Percentiles rank a stretch among this genome's conserved stretches.
These are phyloP conservation scores for Aristolochia fimbriata DNA, from an alignment of 164 flowering plant genomes.

Conservation along the genomic window DNA sequence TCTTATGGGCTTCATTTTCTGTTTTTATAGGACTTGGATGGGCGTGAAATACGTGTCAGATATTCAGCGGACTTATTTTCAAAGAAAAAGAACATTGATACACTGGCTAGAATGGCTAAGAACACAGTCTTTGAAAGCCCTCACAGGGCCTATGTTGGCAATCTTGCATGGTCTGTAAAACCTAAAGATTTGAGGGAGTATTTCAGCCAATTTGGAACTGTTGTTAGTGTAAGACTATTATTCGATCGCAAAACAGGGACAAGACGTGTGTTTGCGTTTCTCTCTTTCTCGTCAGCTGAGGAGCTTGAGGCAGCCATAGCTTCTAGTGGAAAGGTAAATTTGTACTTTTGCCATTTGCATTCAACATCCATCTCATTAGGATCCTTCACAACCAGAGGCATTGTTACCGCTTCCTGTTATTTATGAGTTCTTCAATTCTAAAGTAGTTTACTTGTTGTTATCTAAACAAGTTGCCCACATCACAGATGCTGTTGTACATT, in stretches of 20 bases:
- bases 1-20: not conserved
- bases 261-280: constrained; percentile 29
- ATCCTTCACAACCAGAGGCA: no score
- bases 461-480: no score
- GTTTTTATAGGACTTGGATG: constrained; percentile 32
- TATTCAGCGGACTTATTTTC: constrained; percentile 20
- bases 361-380: not conserved
- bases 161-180: constrained; percentile 28
- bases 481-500: no score
- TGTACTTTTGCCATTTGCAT: not conserved
- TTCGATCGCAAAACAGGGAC: constrained; percentile 29
- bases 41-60: constrained; percentile 39
- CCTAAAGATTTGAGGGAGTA: constrained; percentile 29
- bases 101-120: constrained; percentile 14
- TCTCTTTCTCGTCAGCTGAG: constrained; percentile 28
- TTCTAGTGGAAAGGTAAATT: constrained; percentile 25
- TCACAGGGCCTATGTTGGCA: constrained; percentile 36
- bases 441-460: no score
- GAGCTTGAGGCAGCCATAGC: constrained; percentile 30
- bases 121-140: constrained; percentile 31
- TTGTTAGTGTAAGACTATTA: constrained; percentile 30
- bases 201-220: constrained; percentile 37
- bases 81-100: constrained; percentile 9
- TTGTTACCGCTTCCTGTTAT: no score
- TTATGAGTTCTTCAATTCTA: no score